phyloP scores from a whole-genome alignment of 2,329 filamentous ascomycete genomes.

The Rutstroemia sydowiana region DNA sequence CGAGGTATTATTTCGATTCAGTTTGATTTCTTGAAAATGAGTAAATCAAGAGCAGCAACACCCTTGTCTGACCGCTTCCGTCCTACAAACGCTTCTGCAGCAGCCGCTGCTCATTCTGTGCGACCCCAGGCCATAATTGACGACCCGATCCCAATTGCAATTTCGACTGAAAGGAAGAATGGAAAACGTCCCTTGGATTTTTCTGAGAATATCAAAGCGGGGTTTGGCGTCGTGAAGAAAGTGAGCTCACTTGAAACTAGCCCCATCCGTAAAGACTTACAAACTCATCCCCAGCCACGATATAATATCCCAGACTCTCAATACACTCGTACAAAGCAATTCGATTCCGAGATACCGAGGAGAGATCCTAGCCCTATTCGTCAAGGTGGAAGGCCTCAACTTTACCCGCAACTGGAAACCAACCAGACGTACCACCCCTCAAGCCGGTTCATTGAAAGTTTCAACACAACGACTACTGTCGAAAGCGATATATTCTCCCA shows the following conservation, averaged over 20 bases:
- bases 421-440: too few relatives aligned
- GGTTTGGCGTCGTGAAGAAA: background rate
- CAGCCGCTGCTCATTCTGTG: background rate
- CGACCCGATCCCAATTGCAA: background rate
- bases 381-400: background rate
- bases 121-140: background rate
- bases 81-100: background rate
- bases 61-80: background rate
- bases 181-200: background rate
- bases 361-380: background rate
- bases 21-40: background rate
- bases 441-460: constrained; percentile 6
- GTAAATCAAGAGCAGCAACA: background rate
- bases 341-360: too few relatives aligned
- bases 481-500: constrained; percentile 16
- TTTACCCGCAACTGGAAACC: background rate
- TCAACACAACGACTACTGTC: constrained; percentile 16
- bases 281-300: background rate
- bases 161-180: background rate
- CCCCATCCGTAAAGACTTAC: background rate
- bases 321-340: too few relatives aligned
- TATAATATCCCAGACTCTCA: background rate
- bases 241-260: background rate
- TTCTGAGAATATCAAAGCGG: background rate
- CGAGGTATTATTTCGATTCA: background rate